A percentile compares a stretch with the other conserved stretches of the same genome.
Evolutionary conservation across 768 basidiomycete genomes (phyloP).

Genomic region (Inosperma sp.): DNA sequence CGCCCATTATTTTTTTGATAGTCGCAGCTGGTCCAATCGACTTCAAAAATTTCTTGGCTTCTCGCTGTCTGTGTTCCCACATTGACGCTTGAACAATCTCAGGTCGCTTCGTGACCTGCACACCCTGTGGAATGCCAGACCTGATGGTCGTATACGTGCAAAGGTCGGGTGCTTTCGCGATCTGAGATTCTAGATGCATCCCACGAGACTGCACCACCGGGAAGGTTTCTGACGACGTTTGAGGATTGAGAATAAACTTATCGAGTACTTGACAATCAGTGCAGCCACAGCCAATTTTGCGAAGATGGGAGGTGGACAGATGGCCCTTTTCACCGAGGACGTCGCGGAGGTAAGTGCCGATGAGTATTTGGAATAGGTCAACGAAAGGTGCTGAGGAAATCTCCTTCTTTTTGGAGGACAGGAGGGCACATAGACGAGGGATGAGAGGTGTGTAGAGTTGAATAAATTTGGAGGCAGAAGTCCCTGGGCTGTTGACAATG

Average conservation of each 20-base stretch:
- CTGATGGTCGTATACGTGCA: slow-evolving; percentile 23
- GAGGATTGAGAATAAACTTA: slow-evolving; percentile 24
- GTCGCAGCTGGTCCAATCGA: slow-evolving; percentile 25
- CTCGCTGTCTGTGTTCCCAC: slow-evolving; percentile 23
- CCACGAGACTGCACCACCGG: slow-evolving; percentile 17
- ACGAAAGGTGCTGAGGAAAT: slow-evolving; percentile 26
- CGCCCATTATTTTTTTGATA: slow-evolving; percentile 30
- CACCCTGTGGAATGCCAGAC: slow-evolving; percentile 24
- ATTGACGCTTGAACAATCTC: slow-evolving; percentile 17
- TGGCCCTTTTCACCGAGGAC: slow-evolving; percentile 24
- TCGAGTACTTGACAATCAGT: slow-evolving; percentile 27
- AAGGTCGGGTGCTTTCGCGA: slow-evolving; percentile 21
- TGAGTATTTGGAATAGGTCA: slow-evolving; percentile 25
- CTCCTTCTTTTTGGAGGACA: slow-evolving; percentile 15
- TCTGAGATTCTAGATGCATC: slow-evolving; percentile 22
- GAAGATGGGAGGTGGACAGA: slow-evolving; percentile 13
- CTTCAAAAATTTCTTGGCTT: slow-evolving; percentile 24
- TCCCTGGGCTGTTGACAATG: slow-evolving; percentile 18
- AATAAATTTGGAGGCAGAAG: slow-evolving; percentile 19
- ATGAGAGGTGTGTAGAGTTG: slow-evolving; percentile 27
- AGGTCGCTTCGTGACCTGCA: slow-evolving; percentile 27
- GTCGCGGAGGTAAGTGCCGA: slow-evolving; percentile 27
- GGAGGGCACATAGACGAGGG: slow-evolving; percentile 18
- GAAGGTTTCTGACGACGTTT: slow-evolving; percentile 14
- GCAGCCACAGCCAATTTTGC: slow-evolving; percentile 33